phyloP scores from a whole-genome alignment of 179 eudicot genomes.

The Actinidia arguta region DNA sequence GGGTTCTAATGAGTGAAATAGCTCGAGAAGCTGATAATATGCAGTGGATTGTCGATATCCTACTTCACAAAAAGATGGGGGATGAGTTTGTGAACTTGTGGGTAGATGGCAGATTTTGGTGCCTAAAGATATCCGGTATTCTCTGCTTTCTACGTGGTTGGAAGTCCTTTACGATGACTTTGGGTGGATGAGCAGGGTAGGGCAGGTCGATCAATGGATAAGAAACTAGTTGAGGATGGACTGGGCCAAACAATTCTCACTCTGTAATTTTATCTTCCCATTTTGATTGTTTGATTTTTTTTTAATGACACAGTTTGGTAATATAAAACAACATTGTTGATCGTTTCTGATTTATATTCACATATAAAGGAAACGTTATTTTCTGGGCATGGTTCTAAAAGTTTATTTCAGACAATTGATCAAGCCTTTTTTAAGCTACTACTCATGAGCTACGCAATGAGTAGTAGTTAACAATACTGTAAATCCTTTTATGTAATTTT shows the following conservation, averaged over 20 bases:
- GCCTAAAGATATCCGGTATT: constrained; percentile 67
- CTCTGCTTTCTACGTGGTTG: constrained; percentile 85
- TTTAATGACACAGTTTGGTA: neutral
- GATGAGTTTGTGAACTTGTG: constrained; percentile 89
- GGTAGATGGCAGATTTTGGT: constrained; percentile 83
- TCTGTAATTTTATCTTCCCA: constrained; percentile 12
- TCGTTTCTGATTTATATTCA: neutral
- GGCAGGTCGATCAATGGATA: constrained; percentile 69
- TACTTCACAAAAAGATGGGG: constrained; percentile 71
- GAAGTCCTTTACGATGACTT: constrained; percentile 91
- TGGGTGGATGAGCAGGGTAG: constrained; percentile 92
- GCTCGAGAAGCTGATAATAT: constrained; percentile 94
- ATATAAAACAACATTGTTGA: neutral
- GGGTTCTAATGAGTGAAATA: constrained; percentile 80
- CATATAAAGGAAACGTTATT: neutral
- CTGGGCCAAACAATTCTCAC: constrained; percentile 88
- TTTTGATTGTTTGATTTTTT: neutral
- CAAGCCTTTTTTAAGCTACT: neutral
- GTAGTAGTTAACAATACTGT: too few relatives aligned
- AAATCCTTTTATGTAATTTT: too few relatives aligned
- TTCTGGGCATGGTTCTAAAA: neutral
- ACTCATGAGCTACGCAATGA: neutral
- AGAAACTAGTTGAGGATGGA: constrained; percentile 86
- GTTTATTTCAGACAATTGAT: neutral
- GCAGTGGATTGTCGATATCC: constrained; percentile 87